Evolutionary conservation across 768 basidiomycete genomes (phyloP), one percentile per base, ranked within the genome.

Genomic region (Rhodosporidiobolus odoratus): DNA sequence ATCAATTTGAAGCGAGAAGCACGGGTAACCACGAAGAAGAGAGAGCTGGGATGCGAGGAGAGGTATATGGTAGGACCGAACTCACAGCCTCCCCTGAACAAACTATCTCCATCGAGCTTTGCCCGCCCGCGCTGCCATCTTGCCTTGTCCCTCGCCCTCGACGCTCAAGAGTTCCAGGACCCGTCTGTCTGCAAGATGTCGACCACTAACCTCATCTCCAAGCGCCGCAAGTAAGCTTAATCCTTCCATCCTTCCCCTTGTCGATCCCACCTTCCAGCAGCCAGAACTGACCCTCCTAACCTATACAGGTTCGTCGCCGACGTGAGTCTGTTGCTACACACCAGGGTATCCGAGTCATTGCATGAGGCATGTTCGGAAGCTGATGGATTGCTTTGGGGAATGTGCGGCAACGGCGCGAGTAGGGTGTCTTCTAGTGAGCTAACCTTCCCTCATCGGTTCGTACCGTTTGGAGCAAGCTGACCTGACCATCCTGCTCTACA

Each of bases 401-500:
- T 40, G 23, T 43, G 47, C 25, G 30, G 47, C 1, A 19, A 56
- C 21, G 35, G 2, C 32, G 37, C 30, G 25, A 9, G 32, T 53
- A 69, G 68, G 73, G 73, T 57, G 73, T 74, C 66, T 74, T 74
- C 73, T 74, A 74, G 73, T 74, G 66, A 41, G 72, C 64, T 40
- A 10, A 13, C 25, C 9, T 17, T 15, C 43, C 17, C 38, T 48
- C 15, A 12, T 23, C 38, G 3, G 17, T 1, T 1, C 30, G 4
- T 17, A 3, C 37, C 27, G 43, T 34, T 21, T n/a, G 19, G 6
- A 15, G 12, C 32, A 0, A 1, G 62, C 62, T 69, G 58, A 69
- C 58, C 21, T 16, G 4, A 34, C 32, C 23, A 23, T 25, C 23
- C 48, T n/a, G 21, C 41, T 41, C 0, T 94, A 9, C 69, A 71